Conservation (phyloP, 129 eudicot genomes). For the Chrysanthemum makinoi region DNA sequence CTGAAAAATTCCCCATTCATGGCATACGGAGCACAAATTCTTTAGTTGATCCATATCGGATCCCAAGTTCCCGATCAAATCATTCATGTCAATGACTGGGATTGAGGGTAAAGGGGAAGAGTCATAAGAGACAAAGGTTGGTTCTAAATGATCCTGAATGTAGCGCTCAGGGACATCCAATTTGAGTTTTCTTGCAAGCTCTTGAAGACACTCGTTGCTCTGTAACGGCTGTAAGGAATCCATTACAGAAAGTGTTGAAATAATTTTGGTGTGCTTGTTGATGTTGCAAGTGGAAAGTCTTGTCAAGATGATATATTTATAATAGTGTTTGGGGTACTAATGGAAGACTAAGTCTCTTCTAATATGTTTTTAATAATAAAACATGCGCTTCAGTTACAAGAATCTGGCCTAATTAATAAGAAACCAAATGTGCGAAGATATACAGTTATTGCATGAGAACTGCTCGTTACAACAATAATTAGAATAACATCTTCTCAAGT, state of each 20-base stretch:
- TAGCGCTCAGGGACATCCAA: conserved; percentile 23
- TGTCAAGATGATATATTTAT: no score
- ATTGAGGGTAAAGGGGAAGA: conserved; percentile 31
- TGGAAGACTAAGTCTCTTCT: no score
- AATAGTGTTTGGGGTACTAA: no score
- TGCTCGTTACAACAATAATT: no score
- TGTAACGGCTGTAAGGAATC: conserved; percentile 15
- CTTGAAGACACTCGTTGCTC: conserved; percentile 38
- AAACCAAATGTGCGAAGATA: no score
- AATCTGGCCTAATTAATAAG: no score
- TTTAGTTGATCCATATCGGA: conserved; percentile 12
- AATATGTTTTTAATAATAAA: no score
- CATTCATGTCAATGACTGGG: conserved; percentile 48
- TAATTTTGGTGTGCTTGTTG: neutral
- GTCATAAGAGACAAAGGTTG: conserved; percentile 11
- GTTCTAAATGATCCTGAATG: conserved; percentile 35
- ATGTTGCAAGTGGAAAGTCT: neutral
- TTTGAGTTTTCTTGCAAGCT: conserved; percentile 36
- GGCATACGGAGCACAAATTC: conserved; percentile 11
- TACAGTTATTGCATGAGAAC: no score
- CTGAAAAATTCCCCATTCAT: conserved; percentile 68
- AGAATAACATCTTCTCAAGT: no score
- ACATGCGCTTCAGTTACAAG: no score
- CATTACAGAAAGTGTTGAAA: conserved; percentile 11
- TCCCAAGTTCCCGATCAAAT: conserved; percentile 15